These are phyloP conservation scores for Guillardia theta DNA, from an alignment of 78 protist genomes.

Conservation along the genomic window DNA sequence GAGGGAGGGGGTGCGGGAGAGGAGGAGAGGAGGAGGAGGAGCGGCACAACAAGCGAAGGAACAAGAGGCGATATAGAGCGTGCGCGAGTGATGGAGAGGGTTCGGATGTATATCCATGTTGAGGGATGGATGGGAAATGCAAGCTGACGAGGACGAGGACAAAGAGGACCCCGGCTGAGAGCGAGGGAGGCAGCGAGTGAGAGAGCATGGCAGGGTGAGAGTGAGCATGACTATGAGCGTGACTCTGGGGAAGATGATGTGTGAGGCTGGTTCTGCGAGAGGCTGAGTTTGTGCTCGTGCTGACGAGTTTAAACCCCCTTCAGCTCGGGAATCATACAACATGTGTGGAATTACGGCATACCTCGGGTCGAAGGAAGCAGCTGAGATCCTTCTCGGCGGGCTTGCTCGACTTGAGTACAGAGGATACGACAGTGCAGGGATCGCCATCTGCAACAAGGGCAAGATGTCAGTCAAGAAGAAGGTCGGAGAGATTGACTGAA, in stretches of 20 bases:
- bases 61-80: not conserved
- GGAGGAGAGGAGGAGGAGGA: not conserved
- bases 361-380: conserved; percentile 32
- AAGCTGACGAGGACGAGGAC: not conserved
- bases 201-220: not conserved
- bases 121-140: not conserved
- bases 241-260: not conserved
- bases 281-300: too few relatives aligned
- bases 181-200: not conserved
- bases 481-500: too few relatives aligned
- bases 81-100: not conserved
- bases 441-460: conserved; percentile 49
- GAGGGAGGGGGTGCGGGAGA: not conserved
- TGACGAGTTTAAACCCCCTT: too few relatives aligned
- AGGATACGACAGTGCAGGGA: conserved; percentile 92
- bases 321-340: not conserved
- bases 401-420: conserved; percentile 85
- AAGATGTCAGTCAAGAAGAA: not conserved
- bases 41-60: not conserved
- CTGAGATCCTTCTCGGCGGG: conserved; percentile 59
- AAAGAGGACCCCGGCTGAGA: not conserved
- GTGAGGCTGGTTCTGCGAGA: too few relatives aligned
- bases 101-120: not conserved
- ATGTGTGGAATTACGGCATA: conserved; percentile 79
- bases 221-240: not conserved